Percentiles rank a stretch among this genome's conserved stretches.
Evolutionary conservation across 164 flowering plant species (phyloP).

Genomic region (Warburgia ugandensis): DNA sequence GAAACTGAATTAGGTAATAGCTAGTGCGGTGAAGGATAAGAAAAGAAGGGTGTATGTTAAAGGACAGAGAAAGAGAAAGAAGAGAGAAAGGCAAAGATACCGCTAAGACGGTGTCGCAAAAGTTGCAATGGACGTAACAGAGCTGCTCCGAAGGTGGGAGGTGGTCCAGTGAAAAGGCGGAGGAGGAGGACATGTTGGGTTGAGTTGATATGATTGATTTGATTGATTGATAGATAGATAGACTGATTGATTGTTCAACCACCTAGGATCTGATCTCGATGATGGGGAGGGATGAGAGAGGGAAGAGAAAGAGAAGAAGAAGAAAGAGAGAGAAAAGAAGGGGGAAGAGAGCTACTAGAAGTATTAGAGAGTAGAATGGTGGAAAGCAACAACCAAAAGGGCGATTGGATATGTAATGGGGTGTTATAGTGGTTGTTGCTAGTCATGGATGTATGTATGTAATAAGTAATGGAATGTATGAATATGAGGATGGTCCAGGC

Average conservation of each 20-base stretch:
- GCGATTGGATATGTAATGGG: no score
- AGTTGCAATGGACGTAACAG: constrained; percentile 91
- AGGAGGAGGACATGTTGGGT: constrained; percentile 53
- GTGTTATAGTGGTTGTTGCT: background rate
- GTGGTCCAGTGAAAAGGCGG: constrained; percentile 72
- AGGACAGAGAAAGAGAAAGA: background rate
- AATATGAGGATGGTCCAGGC: constrained; percentile 17
- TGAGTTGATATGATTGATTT: constrained; percentile 36
- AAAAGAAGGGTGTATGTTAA: background rate
- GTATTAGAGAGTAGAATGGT: background rate
- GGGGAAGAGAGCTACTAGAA: constrained; percentile 1
- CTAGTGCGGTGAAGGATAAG: no score
- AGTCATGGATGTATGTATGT: background rate
- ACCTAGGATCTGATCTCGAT: constrained; percentile 25
- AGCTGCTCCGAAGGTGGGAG: constrained; percentile 81
- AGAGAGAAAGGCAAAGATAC: no score
- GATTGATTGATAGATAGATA: constrained; percentile 28
- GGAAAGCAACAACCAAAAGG: no score
- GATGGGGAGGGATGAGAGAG: constrained; percentile 5
- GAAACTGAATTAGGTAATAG: no score
- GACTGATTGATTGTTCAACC: constrained; percentile 23
- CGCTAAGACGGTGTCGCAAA: constrained; percentile 88
- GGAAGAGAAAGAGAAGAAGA: constrained; percentile 6
- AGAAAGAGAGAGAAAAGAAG: constrained; percentile 13
- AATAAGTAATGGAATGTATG: background rate